These are phyloP conservation scores for Rhizoctonia solani DNA, from an alignment of 1,284 basidiomycete genomes.

Conservation along the genomic window DNA sequence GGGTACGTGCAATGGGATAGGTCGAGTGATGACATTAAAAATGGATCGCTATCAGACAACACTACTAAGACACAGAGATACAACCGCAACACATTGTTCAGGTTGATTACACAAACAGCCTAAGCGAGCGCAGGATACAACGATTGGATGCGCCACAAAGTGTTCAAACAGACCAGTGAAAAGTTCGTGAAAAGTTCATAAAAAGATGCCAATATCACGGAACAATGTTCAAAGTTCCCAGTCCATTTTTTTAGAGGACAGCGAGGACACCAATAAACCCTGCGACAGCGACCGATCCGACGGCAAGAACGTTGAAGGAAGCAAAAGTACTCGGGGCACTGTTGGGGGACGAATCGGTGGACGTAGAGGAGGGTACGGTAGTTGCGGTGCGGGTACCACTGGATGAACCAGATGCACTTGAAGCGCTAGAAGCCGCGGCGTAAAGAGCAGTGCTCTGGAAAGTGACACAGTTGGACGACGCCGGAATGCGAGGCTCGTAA, in stretches of 20 bases:
- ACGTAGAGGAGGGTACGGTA: neutral
- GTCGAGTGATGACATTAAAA: constrained; percentile 42
- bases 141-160: neutral
- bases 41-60: constrained; percentile 35
- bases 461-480: constrained; percentile 64
- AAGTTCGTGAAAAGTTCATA: neutral
- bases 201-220: neutral
- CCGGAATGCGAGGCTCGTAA: constrained; percentile 61
- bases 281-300: constrained; percentile 6
- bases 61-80: constrained; percentile 14
- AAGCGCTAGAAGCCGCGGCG: constrained; percentile 44
- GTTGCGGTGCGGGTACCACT: neutral
- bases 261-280: constrained; percentile 12
- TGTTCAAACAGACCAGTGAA: neutral
- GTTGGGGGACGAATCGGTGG: neutral
- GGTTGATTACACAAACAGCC: neutral
- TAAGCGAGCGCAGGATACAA: constrained; percentile 7
- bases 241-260: neutral
- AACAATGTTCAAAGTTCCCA: neutral
- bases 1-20: too few species aligned
- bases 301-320: neutral
- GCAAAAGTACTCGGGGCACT: neutral
- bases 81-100: constrained; percentile 41
- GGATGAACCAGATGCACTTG: neutral
- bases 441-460: constrained; percentile 61